These are phyloP conservation scores for Candolleomyces eurysporus DNA, from an alignment of 768 basidiomycete species.

Conservation along the genomic window DNA sequence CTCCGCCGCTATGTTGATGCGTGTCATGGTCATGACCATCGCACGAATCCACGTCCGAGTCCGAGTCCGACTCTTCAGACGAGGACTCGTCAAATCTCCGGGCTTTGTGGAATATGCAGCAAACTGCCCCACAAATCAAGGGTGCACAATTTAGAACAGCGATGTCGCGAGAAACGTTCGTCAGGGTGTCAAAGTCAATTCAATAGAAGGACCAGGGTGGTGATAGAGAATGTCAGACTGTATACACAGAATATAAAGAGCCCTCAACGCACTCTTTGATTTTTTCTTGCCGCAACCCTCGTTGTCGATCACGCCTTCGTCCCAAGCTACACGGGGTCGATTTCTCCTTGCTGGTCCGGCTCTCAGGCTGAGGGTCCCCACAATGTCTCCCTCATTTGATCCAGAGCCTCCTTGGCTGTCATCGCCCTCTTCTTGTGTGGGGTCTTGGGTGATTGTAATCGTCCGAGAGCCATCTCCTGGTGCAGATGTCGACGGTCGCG, in stretches of 20 bases:
- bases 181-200: too few relatives aligned
- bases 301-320: conserved; percentile 84
- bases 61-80: conserved; percentile 51
- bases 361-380: conserved; percentile 60
- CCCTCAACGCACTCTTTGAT: conserved; percentile 75
- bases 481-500: conserved; percentile 35
- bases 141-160: neutral
- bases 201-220: too few relatives aligned
- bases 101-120: conserved; percentile 92
- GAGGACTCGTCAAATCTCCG: conserved; percentile 81
- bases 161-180: neutral
- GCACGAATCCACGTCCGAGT: conserved; percentile 34
- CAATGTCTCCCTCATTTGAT: conserved; percentile 18
- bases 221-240: too few relatives aligned
- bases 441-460: conserved; percentile 40
- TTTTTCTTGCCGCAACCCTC: conserved; percentile 88
- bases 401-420: conserved; percentile 11
- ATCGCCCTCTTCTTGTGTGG: conserved; percentile 26
- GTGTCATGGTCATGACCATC: conserved; percentile 19
- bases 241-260: too few relatives aligned
- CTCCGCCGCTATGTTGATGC: neutral
- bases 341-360: conserved; percentile 39
- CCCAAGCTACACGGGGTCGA: conserved; percentile 73
- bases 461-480: conserved; percentile 57
- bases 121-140: conserved; percentile 51